Evolutionary conservation across 192 early-diverging fungal genomes (phyloP), one percentile per base, ranked within the genome.

Genomic region (Backusella morwellensis): DNA sequence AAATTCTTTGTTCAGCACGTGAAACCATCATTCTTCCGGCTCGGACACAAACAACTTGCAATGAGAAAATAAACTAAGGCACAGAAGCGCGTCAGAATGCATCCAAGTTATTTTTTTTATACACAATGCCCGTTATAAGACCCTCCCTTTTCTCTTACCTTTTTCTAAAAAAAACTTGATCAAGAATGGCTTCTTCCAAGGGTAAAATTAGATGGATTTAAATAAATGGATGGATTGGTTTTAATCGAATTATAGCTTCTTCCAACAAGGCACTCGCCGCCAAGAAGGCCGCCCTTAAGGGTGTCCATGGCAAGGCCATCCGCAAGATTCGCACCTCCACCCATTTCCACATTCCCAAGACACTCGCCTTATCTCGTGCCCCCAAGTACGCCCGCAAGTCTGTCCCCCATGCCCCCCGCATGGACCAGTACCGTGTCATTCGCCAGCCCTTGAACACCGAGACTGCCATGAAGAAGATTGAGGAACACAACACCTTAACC

Each of bases 241-340:
- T 52, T 52, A 19, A 70, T 70, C 1, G 69, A 44, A 21, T 6
- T 17, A 0, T 50, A 74, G 73, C 29, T 32, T 32, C 73, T 74
- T 59, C 88, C 86, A 89, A 90, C 87, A 95, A 98, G 92, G 98
- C 98, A 82, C 92, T 91, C 73, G 82, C 92, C 73, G 97, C 97
- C 86, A 97, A 97, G 92, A 98, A 98, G 94, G 96, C 98, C 76
- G 95, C 94, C 87, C 87, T 96, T 75, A 99, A 97, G 92, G 97
- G 96, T 77, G 92, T 92, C 77, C 82, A 89, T 82, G 91, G 91
- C 81, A 94, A 95, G 89, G 87, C 87, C 76, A 85, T 88, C 76
- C 90, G 91, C 86, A 97, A 97, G 92, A 88, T 96, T 83, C 93
- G 92, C 90, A 96, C 95, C 76, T 88, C 88, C 77, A 92, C 94